Evolutionary conservation across 345 rosid species (phyloP), one percentile per base, ranked within the genome.

Genomic region (Pelargonium nanum): DNA sequence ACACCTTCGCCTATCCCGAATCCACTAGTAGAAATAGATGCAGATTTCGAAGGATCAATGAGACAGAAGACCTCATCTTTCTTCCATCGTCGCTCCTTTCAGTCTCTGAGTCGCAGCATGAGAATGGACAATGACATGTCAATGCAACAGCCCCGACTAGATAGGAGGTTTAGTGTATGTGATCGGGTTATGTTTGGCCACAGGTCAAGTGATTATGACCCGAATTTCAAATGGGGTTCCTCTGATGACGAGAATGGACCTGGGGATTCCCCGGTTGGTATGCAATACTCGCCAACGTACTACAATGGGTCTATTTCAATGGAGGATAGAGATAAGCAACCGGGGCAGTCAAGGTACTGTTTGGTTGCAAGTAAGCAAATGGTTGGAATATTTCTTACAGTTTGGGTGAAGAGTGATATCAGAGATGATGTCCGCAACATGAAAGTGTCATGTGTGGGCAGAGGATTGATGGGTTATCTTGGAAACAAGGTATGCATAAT

Each of bases 381-480:
- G 99, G 97, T 94, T 40, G 99, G 99, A 32, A 86, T 90, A 62
- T 94, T 88, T 79, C 78, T 94, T 24, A 86, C 93, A 0, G 84
- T 94, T 19, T 90, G 99, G 99, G 93, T 90, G 32, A 91, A 83
- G 80, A 84, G 82, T 60, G 91, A 90, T 60, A 80, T 94, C 28
- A 74, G 91, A 60, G 95, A 90, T 59, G 52, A 71, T 67, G 84
- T 94, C 34, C 68, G 73, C 70, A 88, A 86, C 77, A 70, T 94
- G 81, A 94, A 90, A 74, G 95, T 94, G 50, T 94, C 96, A 21
- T 88, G 97, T 76, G 96, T 93, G 8, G 99, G 99, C 50, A 84
- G 99, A 89, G 99, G 99, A 73, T 76, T 93, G 78, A 93, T 94
- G 97, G 99, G 97, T 62, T 94, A 90, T 75, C 96, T 94, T 20